These are phyloP conservation scores for Aspergillus saccharolyticus DNA, from an alignment of 495 filamentous ascomycete species.

Conservation along the genomic window DNA sequence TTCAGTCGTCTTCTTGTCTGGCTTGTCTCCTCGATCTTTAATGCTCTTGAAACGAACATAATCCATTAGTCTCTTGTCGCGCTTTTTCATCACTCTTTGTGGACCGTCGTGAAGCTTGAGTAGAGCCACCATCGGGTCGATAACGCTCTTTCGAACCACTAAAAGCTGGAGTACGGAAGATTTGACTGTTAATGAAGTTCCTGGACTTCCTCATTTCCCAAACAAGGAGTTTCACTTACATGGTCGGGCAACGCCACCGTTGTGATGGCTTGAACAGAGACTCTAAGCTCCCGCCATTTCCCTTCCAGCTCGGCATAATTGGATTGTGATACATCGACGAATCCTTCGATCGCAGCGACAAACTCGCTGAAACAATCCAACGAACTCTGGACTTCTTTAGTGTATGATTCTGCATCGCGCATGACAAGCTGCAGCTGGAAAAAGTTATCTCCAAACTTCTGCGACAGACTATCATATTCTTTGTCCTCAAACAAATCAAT, in stretches of 20 bases:
- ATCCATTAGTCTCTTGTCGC: constrained; percentile 81
- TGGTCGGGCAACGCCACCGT: constrained; percentile 76
- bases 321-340: constrained; percentile 54
- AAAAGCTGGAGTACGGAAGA: constrained; percentile 48
- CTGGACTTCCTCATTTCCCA: neutral
- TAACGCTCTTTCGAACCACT: constrained; percentile 71
- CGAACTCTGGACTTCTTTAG: constrained; percentile 58
- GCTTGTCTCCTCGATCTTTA: constrained; percentile 71
- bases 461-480: constrained; percentile 66
- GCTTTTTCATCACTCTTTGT: constrained; percentile 81
- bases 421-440: constrained; percentile 85
- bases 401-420: constrained; percentile 85
- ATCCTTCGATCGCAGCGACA: constrained; percentile 62
- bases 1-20: constrained; percentile 76
- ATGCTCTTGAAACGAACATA: constrained; percentile 77
- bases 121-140: constrained; percentile 78
- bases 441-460: constrained; percentile 81
- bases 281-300: constrained; percentile 84
- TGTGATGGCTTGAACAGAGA: constrained; percentile 74
- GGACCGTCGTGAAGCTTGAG: constrained; percentile 78
- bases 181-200: neutral
- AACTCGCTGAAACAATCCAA: constrained; percentile 70
- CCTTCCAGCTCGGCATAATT: constrained; percentile 77
- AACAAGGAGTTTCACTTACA: constrained; percentile 48
- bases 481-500: constrained; percentile 69